Evolutionary conservation across 306 rosid species (phyloP).

Genomic region (Mimosa bimucronata): DNA sequence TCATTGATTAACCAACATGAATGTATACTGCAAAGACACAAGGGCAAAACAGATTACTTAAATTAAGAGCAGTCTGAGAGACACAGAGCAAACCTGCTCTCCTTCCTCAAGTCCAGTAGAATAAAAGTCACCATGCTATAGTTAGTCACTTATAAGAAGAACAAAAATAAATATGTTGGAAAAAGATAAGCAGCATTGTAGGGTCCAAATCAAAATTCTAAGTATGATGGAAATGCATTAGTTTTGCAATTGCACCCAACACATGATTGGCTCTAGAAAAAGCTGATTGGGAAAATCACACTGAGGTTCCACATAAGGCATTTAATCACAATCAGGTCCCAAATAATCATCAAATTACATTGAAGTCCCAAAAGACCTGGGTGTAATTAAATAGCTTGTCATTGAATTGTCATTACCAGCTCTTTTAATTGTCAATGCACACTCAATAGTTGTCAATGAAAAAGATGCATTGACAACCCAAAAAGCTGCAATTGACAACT

Average conservation of each 20-base stretch:
- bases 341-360: no score
- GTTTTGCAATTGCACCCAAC: not conserved
- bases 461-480: no score
- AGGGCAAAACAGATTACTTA: slow-evolving; percentile 27
- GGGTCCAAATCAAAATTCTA: slow-evolving; percentile 6
- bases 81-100: slow-evolving; percentile 65
- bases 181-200: slow-evolving; percentile 20
- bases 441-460: no score
- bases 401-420: no score
- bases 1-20: not conserved
- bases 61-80: slow-evolving; percentile 5
- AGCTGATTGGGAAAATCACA: no score
- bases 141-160: slow-evolving; percentile 59
- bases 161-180: not conserved
- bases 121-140: slow-evolving; percentile 89
- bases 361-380: no score
- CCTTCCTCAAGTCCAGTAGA: slow-evolving; percentile 95
- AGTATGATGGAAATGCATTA: slow-evolving; percentile 7
- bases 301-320: no score
- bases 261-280: not conserved
- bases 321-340: no score
- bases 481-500: no score
- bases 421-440: no score
- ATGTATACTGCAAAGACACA: not conserved
- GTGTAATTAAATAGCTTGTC: no score